Percentiles rank a stretch among this genome's conserved stretches.
phyloP scores from a whole-genome alignment of 148 eudicot species.

The Fagopyrum homotropicum region DNA sequence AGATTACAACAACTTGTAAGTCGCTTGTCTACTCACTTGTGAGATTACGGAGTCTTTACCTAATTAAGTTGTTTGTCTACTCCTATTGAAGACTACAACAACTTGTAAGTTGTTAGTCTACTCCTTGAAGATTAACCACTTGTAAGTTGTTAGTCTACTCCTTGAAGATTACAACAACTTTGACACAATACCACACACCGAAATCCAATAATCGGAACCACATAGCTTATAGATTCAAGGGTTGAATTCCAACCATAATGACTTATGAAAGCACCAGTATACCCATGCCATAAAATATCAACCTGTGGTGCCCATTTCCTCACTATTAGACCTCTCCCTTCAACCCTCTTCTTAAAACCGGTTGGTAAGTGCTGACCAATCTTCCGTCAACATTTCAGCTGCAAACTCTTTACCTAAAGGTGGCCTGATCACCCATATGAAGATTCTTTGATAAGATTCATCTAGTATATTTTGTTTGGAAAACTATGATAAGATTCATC shows the following conservation, averaged over 20 bases:
- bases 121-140: no score
- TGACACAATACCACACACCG: constrained; percentile 65
- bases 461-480: no score
- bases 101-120: no score
- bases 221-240: constrained; percentile 37
- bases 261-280: constrained; percentile 36
- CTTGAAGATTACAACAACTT: no score
- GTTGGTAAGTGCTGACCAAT: constrained; percentile 52
- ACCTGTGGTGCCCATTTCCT: no score
- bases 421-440: constrained; percentile 73
- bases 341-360: constrained; percentile 24
- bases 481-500: no score
- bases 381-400: constrained; percentile 21
- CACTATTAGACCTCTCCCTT: constrained; percentile 31
- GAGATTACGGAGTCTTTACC: no score
- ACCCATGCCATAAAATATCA: constrained; percentile 39
- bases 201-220: constrained; percentile 46
- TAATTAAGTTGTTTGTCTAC: no score
- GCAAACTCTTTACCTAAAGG: constrained; percentile 35
- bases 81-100: no score
- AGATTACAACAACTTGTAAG: no score
- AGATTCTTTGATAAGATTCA: constrained; percentile 23
- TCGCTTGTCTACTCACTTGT: no score
- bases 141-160: no score
- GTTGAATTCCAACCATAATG: constrained; percentile 70